phyloP scores from a whole-genome alignment of 345 rosid genomes.

The Eucalyptus erythrocorys region DNA sequence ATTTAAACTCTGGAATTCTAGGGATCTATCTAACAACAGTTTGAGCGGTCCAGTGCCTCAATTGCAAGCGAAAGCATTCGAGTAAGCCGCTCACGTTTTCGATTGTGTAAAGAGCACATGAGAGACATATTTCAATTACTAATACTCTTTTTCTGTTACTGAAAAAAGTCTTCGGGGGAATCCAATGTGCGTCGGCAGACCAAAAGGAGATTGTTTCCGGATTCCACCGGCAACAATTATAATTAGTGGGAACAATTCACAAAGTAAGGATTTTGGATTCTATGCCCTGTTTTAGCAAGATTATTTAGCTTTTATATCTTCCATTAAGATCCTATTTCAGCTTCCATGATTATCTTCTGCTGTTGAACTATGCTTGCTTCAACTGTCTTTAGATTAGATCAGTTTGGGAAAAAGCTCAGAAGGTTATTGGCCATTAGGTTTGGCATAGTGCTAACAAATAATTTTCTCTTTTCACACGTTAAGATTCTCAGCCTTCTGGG shows the following conservation, averaged over 20 bases:
- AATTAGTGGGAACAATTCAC: conserved; percentile 29
- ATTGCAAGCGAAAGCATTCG: conserved; percentile 19
- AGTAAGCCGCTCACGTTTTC: conserved; percentile 21
- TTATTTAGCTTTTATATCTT: not conserved
- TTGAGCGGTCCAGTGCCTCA: conserved; percentile 21
- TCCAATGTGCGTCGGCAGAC: conserved; percentile 56
- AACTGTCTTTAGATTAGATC: not conserved
- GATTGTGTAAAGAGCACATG: not conserved
- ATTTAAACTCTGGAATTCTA: not conserved
- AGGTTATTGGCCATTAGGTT: not conserved
- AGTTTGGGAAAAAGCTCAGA: not conserved
- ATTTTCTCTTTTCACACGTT: not conserved
- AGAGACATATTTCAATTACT: not conserved
- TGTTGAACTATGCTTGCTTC: not conserved
- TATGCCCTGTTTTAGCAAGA: not conserved
- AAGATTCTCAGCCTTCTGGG: conserved; percentile 38
- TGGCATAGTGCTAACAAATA: not conserved
- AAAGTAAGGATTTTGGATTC: conserved; percentile 19
- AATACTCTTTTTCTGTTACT: not conserved
- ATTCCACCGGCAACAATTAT: conserved; percentile 37
- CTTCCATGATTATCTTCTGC: not conserved
- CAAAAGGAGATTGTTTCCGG: conserved; percentile 54
- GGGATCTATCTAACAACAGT: conserved; percentile 33
- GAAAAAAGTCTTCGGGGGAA: conserved; percentile 64
- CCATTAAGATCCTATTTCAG: not conserved